phyloP scores from a whole-genome alignment of 805 yeast species.

The Candida morakotiae region DNA sequence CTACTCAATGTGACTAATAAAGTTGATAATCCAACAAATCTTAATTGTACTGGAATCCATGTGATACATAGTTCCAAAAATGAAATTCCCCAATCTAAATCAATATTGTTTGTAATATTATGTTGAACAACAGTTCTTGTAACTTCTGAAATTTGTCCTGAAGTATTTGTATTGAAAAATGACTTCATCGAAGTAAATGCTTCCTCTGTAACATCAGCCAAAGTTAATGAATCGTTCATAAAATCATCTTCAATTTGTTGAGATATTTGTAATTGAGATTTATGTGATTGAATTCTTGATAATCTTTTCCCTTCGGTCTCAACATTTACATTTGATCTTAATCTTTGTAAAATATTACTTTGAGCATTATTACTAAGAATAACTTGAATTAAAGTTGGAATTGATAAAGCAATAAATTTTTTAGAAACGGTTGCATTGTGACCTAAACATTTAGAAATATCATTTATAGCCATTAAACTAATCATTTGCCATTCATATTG shows the following conservation, averaged over 20 bases:
- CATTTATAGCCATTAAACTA: slow-evolving; percentile 36
- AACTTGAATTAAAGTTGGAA: slow-evolving; percentile 36
- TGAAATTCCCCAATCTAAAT: slow-evolving; percentile 47
- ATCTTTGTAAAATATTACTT: slow-evolving; percentile 16
- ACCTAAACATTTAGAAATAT: slow-evolving; percentile 35
- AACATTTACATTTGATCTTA: slow-evolving; percentile 23
- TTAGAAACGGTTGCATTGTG: slow-evolving; percentile 25
- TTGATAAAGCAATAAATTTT: slow-evolving; percentile 26
- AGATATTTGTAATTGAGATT: slow-evolving; percentile 10
- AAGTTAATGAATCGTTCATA: slow-evolving; percentile 33
- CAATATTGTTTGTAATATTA: slow-evolving; percentile 27
- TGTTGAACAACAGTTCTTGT: slow-evolving; percentile 47
- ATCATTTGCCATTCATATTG: slow-evolving; percentile 44
- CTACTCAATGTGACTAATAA: slow-evolving; percentile 25
- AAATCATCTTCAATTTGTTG: slow-evolving; percentile 21
- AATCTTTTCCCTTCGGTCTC: slow-evolving; percentile 22
- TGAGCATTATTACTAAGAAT: slow-evolving; percentile 20
- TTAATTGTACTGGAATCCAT: slow-evolving; percentile 76
- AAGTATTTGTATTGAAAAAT: slow-evolving; percentile 60
- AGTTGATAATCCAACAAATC: slow-evolving; percentile 60
- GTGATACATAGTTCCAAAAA: slow-evolving; percentile 63
- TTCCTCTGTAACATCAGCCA: slow-evolving; percentile 41
- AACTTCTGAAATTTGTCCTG: slow-evolving; percentile 56
- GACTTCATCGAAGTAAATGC: slow-evolving; percentile 49
- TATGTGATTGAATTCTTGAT: slow-evolving; percentile 23